These are phyloP conservation scores for Lasiosphaeris hirsuta DNA, from an alignment of 495 filamentous ascomycete species.

Conservation along the genomic window DNA sequence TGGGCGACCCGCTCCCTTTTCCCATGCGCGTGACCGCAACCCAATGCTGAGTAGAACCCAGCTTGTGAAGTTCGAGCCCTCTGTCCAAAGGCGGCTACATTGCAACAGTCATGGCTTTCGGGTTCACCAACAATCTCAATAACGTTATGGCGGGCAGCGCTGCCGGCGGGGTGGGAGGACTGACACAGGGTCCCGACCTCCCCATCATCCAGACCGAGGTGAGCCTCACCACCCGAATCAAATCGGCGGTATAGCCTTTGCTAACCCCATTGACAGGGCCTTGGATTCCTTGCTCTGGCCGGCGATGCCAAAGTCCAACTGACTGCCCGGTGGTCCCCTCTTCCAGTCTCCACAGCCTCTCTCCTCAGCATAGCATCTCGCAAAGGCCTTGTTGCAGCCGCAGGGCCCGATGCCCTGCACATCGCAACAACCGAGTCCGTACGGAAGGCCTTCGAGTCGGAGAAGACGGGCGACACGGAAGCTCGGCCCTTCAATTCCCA, in stretches of 20 bases:
- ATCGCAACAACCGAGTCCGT: conserved; percentile 75
- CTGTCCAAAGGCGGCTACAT: conserved; percentile 25
- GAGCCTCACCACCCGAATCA: neutral
- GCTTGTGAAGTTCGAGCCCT: conserved; percentile 26
- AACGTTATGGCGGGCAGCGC: conserved; percentile 25
- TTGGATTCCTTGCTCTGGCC: conserved; percentile 77
- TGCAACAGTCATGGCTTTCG: conserved; percentile 62
- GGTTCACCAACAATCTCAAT: conserved; percentile 40
- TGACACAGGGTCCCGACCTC: conserved; percentile 54
- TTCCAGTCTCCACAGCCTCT: conserved; percentile 79
- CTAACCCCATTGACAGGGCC: conserved; percentile 48
- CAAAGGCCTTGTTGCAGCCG: conserved; percentile 82
- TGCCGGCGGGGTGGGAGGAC: conserved; percentile 33
- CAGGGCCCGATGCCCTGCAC: conserved; percentile 72
- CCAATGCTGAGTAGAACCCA: conserved; percentile 17
- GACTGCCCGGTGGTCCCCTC: conserved; percentile 71
- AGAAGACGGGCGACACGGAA: conserved; percentile 57
- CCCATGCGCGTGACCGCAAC: conserved; percentile 4
- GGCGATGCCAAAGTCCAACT: conserved; percentile 82
- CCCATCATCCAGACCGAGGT: conserved; percentile 55
- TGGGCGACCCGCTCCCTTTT: neutral
- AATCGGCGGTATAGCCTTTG: neutral
- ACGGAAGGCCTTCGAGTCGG: conserved; percentile 66
- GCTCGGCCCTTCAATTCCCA: conserved; percentile 71
- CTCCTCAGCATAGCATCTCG: conserved; percentile 79